phyloP scores from a whole-genome alignment of 2,329 filamentous ascomycete species.

The Trichoderma aggressivum region DNA sequence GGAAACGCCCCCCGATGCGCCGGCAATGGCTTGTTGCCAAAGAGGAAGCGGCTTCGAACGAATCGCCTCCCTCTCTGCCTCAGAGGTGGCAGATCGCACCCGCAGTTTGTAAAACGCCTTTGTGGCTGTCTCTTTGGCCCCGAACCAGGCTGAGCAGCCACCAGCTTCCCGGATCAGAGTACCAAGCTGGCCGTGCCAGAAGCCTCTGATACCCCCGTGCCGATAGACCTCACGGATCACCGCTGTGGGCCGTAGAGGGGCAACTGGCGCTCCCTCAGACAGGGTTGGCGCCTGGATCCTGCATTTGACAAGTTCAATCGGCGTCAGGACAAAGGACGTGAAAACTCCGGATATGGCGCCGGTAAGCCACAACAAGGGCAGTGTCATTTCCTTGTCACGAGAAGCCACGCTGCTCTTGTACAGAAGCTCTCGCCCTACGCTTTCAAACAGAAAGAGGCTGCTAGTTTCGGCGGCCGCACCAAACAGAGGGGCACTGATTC shows the following conservation, averaged over 20 bases:
- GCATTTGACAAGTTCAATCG: constrained; percentile 96
- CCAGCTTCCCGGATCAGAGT: constrained; percentile 93
- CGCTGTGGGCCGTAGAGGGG: constrained; percentile 59
- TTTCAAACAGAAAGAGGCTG: constrained; percentile 88
- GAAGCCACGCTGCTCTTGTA: constrained; percentile 50
- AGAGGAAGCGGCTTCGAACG: constrained; percentile 61
- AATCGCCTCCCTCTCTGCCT: constrained; percentile 40
- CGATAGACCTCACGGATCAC: constrained; percentile 78
- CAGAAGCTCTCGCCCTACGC: constrained; percentile 64
- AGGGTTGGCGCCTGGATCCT: constrained; percentile 79
- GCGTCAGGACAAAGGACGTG: constrained; percentile 86
- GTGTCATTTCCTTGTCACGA: constrained; percentile 60
- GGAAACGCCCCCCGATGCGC: constrained; percentile 81
- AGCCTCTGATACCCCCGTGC: constrained; percentile 77
- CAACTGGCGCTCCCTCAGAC: constrained; percentile 39
- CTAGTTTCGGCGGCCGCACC: constrained; percentile 92
- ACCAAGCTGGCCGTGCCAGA: constrained; percentile 93
- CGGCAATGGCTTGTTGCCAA: constrained; percentile 83
- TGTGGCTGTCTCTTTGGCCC: constrained; percentile 77
- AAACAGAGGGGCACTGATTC: constrained; percentile 84
- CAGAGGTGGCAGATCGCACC: constrained; percentile 38
- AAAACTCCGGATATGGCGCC: constrained; percentile 85
- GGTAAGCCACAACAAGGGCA: constrained; percentile 72
- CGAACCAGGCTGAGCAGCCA: constrained; percentile 93
- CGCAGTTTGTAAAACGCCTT: constrained; percentile 64